Evolutionary conservation across 352 stramenopile species (phyloP), one percentile per base, ranked within the genome.

Genomic region (Globisporangium cederbergense): DNA sequence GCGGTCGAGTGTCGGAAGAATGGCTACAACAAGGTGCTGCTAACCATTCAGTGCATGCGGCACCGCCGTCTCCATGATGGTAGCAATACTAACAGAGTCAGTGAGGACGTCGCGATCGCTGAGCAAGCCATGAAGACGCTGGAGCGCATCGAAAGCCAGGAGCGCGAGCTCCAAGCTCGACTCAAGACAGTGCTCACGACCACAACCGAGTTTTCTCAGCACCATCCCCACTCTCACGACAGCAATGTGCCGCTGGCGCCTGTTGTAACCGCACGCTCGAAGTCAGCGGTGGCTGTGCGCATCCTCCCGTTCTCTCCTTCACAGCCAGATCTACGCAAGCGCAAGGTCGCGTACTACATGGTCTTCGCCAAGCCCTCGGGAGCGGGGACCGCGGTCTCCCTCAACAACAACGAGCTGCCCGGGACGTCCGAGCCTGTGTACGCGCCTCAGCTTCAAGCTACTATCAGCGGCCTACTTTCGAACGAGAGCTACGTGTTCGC

Each of bases 401-500:
- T 93, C 25, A 95, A 77, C 43, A 96, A 89, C 65, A 79, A 75
- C 18, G 73, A 78, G 11, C 78, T 83, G 0, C 64, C 82, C 16
- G 88, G 88, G 16, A 93, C 84, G 0, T 84, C 82, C 5, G 64
- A 73, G 50, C 77, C 79, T 0, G 56, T 95, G 6, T 78, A 78
- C 34, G 51, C 71, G 1, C 52, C 65, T 1, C 52, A 65, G 0
- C 36, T 62, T 4, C 42, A 63, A 30, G 67, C 78, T 6, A 88
- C 76, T 1, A 73, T 96, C 38, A 79, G 72, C 4, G 81, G 75
- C 0, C 50, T 96, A 4, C 22, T 73, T 0, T 67, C 85, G 0
- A 94, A 94, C 55, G 83, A 92, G 38, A 86, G 70, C 58, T 96
- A 95, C 59, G 83, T 95, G 14, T 96, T 96, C 51, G 88, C 88